Evolutionary conservation across 768 basidiomycete genomes (phyloP).

Genomic region (Tephrocybe sp.): DNA sequence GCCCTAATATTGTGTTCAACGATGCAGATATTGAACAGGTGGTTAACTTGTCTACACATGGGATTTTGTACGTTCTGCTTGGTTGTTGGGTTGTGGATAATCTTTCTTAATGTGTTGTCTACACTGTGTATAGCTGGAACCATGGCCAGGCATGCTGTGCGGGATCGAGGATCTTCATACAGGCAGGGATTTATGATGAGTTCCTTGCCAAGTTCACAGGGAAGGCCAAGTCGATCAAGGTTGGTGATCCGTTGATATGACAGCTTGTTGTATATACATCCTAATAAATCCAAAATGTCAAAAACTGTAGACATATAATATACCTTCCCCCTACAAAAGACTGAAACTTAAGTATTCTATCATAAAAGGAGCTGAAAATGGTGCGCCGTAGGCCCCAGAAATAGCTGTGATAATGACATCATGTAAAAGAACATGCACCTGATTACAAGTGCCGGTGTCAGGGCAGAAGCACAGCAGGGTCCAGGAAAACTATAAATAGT

Average conservation of each 20-base stretch:
- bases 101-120: neutral
- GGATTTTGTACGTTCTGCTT: slow-evolving; percentile 57
- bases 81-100: neutral
- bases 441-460: too few species aligned
- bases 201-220: slow-evolving; percentile 68
- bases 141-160: slow-evolving; percentile 83
- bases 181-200: slow-evolving; percentile 76
- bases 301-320: too few species aligned
- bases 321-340: too few species aligned
- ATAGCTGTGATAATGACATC: too few species aligned
- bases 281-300: too few species aligned
- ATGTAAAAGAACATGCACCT: too few species aligned
- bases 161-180: slow-evolving; percentile 85
- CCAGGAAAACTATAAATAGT: too few species aligned
- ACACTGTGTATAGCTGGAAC: slow-evolving; percentile 56
- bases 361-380: too few species aligned
- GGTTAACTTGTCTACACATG: slow-evolving; percentile 62
- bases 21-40: slow-evolving; percentile 66
- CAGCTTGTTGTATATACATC: too few species aligned
- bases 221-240: slow-evolving; percentile 51
- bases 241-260: slow-evolving; percentile 82
- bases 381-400: too few species aligned
- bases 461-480: too few species aligned
- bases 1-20: slow-evolving; percentile 63
- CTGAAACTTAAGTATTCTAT: too few species aligned